Evolutionary conservation across 352 stramenopile species (phyloP).

Genomic region (Halophytophthora batemanensis): DNA sequence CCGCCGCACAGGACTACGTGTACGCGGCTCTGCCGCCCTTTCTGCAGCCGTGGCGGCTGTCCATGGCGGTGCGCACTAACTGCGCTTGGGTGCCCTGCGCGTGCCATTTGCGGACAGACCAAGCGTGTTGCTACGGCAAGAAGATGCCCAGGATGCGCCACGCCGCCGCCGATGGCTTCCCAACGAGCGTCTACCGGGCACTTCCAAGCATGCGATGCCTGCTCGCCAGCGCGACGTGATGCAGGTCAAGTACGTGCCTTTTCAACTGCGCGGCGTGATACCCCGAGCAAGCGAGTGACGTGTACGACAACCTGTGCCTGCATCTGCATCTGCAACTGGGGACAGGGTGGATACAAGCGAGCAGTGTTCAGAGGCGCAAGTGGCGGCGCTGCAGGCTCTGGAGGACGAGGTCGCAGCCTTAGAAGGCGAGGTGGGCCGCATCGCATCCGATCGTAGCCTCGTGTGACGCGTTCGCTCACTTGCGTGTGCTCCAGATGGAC

Average conservation of each 20-base stretch:
- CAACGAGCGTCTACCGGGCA: conserved; percentile 39
- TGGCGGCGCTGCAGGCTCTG: conserved; percentile 27
- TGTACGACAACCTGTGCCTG: neutral
- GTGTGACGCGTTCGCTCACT: neutral
- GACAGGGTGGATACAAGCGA: conserved; percentile 31
- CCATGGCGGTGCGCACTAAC: neutral
- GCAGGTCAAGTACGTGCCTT: conserved; percentile 19
- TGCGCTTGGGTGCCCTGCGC: neutral
- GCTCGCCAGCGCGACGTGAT: conserved; percentile 21
- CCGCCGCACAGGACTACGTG: conserved; percentile 52
- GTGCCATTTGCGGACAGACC: conserved; percentile 5
- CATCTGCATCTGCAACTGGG: neutral
- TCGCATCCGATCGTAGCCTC: neutral
- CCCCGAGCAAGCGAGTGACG: neutral
- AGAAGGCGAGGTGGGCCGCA: conserved; percentile 17
- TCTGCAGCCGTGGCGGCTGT: neutral
- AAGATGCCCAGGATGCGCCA: conserved; percentile 8
- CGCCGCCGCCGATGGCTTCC: conserved; percentile 39
- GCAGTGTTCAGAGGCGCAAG: conserved; percentile 30
- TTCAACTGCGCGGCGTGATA: no score
- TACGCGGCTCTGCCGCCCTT: conserved; percentile 12
- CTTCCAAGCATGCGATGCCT: conserved; percentile 47
- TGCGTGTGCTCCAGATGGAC: conserved; percentile 32
- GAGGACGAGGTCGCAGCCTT: conserved; percentile 36
- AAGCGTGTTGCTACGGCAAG: conserved; percentile 21